Conservation (phyloP, 345 rosid species). For the Corchorus capsularis region DNA sequence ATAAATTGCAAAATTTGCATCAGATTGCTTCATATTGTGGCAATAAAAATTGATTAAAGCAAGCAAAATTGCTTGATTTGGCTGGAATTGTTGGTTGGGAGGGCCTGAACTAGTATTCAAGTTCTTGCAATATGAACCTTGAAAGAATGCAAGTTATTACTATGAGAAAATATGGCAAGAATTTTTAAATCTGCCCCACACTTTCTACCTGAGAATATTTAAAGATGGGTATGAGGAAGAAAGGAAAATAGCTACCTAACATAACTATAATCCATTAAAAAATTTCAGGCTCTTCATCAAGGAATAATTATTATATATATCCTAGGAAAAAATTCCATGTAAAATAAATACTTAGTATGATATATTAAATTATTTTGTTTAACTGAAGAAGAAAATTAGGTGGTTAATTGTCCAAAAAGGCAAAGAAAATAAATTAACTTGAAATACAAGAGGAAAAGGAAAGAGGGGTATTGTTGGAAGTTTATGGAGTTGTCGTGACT, state of each 20-base stretch:
- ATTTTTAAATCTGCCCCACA: not conserved
- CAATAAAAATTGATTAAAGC: not conserved
- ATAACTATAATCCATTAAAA: not conserved
- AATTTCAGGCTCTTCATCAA: not conserved
- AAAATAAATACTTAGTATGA: not conserved
- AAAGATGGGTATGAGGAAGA: not conserved
- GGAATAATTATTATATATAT: not conserved
- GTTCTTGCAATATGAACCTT: not conserved
- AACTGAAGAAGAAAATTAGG: too few species aligned
- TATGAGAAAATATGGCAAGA: not conserved
- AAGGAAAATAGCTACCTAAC: not conserved
- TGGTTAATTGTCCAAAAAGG: not conserved
- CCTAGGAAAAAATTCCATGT: not conserved
- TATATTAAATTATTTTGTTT: too few species aligned
- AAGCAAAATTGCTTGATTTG: not conserved
- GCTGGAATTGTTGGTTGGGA: conserved; percentile 8
- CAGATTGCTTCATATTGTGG: conserved; percentile 15
- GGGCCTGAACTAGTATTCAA: not conserved
- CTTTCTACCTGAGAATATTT: not conserved
- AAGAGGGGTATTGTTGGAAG: conserved; percentile 37
- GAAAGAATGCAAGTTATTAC: not conserved
- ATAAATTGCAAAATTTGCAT: not conserved
- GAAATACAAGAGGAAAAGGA: not conserved
- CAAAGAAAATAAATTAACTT: not conserved
- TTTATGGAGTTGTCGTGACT: conserved; percentile 19